Base-by-base conservation (phyloP, 371 early-diverging fungal species). In the Zancudomyces culisetae region DNA sequence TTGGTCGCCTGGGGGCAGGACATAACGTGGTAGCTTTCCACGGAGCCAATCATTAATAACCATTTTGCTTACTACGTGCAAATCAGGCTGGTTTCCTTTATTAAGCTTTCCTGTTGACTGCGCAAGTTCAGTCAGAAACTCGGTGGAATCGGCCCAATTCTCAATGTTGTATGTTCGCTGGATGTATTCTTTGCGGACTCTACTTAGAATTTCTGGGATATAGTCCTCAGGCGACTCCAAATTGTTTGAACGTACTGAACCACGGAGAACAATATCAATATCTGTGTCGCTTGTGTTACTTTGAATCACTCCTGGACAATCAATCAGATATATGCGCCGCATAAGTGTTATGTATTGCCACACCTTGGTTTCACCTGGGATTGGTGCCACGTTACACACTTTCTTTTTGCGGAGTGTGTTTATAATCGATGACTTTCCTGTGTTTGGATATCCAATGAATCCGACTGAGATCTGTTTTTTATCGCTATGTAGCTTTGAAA, bases 291-390 rank as follows among this genome's bases (percentile, higher is more conserved):
- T 80, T 12, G 81, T 60, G 49, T 82, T 72, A 26, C 90, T 85
- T 50, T 89, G 91, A 27, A 99, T 98, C 56, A 99, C 90, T 60
- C 99, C 99, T n/a, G 99, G 99, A 62, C 94, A 96, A 70, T 99
- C 99, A 27, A 98, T 62, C 35, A 99, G 68, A 58, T 91, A 89
- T 68, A 97, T 85, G 60, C 89, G 83, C 58, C 94, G 92, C 69
- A 98, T 98, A 30, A 99, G 70, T 43, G 83, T 83, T 55, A 98
- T 88, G 58, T 87, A 79, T 69, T 98, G 98, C 21, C 86, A 78
- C 15, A 81, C 83, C 60, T 93, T 95, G 41, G 98, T 98, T 45
- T 92, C 82, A 27, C 98, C 98, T 0, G 98, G 96, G 0, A 90
- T 91, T 1, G 93, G 80, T 3, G 94, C 95, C 2, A 94, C 93